Percentiles rank a stretch among this genome's conserved stretches.
Conservation (phyloP, 306 rosid genomes). For the Purshia tridentata region DNA sequence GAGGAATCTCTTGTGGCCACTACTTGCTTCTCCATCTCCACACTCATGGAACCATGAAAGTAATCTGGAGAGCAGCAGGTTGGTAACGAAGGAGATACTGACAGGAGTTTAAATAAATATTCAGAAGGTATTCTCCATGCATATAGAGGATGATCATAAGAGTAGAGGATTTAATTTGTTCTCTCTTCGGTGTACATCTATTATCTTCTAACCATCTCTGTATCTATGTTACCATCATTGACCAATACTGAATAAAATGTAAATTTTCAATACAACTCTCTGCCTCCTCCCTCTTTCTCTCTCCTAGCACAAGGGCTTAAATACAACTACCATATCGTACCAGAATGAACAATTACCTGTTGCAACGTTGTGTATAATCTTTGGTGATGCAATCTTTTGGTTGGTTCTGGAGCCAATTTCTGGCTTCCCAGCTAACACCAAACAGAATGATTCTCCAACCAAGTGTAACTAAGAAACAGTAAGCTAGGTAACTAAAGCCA, state of each 20-base stretch:
- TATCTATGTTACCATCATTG: constrained; percentile 11
- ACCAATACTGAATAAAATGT: background rate
- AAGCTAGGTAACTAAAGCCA: background rate
- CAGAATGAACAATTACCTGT: background rate
- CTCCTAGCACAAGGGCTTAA: background rate
- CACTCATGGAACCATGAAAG: constrained; percentile 63
- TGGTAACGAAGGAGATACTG: constrained; percentile 54
- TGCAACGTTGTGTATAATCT: background rate
- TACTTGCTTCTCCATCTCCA: constrained; percentile 62
- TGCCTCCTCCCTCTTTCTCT: too few relatives aligned
- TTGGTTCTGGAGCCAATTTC: background rate
- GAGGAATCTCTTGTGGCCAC: constrained; percentile 56
- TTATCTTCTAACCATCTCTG: background rate
- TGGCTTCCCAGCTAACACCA: background rate
- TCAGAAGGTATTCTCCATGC: background rate
- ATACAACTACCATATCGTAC: background rate
- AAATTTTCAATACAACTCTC: background rate
- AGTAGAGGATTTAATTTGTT: constrained; percentile 4
- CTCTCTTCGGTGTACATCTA: constrained; percentile 12
- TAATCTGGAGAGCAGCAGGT: constrained; percentile 31
- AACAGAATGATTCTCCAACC: background rate
- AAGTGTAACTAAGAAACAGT: background rate
- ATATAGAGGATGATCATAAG: constrained; percentile 5
- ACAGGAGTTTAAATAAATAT: constrained; percentile 40
- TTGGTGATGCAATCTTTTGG: background rate